phyloP scores from a whole-genome alignment of 805 yeast species.

The Candida xyloterini region DNA sequence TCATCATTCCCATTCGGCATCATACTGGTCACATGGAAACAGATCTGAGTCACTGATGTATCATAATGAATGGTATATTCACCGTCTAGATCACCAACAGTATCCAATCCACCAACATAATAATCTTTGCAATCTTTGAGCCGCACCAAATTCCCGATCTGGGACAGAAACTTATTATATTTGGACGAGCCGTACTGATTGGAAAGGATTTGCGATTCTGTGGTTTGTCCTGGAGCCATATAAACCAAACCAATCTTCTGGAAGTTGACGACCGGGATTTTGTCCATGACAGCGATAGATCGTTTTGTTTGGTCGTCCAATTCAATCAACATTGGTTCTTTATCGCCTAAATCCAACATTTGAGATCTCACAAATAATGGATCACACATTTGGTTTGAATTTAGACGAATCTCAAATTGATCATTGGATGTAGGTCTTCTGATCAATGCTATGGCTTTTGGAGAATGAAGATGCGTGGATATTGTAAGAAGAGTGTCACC shows the following conservation, averaged over 20 bases:
- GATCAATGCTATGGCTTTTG: conserved; percentile 48
- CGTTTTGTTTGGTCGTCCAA: conserved; percentile 39
- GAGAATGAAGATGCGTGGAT: conserved; percentile 49
- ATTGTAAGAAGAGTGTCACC: conserved; percentile 59
- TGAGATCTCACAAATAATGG: conserved; percentile 24
- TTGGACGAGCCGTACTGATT: conserved; percentile 62
- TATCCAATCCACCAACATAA: conserved; percentile 77
- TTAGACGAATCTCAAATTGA: conserved; percentile 34
- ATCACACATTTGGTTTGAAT: conserved; percentile 16
- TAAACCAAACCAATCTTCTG: conserved; percentile 79
- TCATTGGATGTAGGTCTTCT: conserved; percentile 69
- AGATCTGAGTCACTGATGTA: conserved; percentile 65
- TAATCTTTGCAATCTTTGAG: conserved; percentile 53
- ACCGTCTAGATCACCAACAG: conserved; percentile 68
- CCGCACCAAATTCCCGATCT: conserved; percentile 58
- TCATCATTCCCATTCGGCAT: conserved; percentile 55
- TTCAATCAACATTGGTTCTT: conserved; percentile 19
- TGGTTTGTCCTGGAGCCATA: conserved; percentile 62
- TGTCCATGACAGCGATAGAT: conserved; percentile 62
- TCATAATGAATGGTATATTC: conserved; percentile 71
- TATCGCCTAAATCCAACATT: conserved; percentile 12
- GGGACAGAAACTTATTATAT: conserved; percentile 56
- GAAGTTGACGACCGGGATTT: conserved; percentile 73
- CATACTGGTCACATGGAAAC: conserved; percentile 77
- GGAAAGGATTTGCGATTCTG: conserved; percentile 61